Evolutionary conservation across 495 filamentous ascomycete genomes (phyloP), one percentile per base, ranked within the genome.

Genomic region (Arthonia radiata): DNA sequence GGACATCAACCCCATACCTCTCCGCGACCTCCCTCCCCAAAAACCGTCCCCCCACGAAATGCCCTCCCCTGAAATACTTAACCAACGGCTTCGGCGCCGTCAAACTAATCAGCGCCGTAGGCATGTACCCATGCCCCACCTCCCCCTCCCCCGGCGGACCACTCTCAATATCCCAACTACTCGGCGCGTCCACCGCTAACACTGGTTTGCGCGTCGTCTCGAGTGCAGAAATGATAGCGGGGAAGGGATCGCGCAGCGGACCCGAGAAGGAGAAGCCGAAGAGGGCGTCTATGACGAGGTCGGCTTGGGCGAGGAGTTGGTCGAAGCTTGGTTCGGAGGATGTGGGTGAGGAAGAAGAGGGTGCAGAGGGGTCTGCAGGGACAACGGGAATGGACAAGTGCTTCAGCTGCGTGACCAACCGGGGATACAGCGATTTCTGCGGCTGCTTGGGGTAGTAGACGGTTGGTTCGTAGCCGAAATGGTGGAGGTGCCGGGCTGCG

Each of bases 191-290:
- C 6, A 97, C 79, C 3, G 78, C 71, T 4, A 83, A 66, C 4
- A 94, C 73, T 0, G 80, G 75, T 12, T 83, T 40, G 9, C 49
- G 50, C n/a, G 72, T 67, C 9, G 64, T 56, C 26, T 71, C 62
- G 28, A 97, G 58, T 10, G 75, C 69, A 18, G 59, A 53, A 37
- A 97, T 81, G 13, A 92, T 70, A 2, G 60, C 51, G 0, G 67
- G 67, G 41, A 94, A 94, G 1, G 86, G 86, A 34, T 89, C 81
- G 4, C 86, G 71, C 18, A 97, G 67, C 26, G 80, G 66, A 7
- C 80, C 82, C n/a, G 69, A 68, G 52, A 94, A 94, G 38, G 73
- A 81, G 57, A 94, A 97, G 22, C 81, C 86, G 41, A 97, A 97
- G 40, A 97, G 77, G 22, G 89, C 79, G 48, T 97, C 86, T 31